phyloP scores from a whole-genome alignment of 2,329 filamentous ascomycete species.

The Purpureocillium lavendulum region DNA sequence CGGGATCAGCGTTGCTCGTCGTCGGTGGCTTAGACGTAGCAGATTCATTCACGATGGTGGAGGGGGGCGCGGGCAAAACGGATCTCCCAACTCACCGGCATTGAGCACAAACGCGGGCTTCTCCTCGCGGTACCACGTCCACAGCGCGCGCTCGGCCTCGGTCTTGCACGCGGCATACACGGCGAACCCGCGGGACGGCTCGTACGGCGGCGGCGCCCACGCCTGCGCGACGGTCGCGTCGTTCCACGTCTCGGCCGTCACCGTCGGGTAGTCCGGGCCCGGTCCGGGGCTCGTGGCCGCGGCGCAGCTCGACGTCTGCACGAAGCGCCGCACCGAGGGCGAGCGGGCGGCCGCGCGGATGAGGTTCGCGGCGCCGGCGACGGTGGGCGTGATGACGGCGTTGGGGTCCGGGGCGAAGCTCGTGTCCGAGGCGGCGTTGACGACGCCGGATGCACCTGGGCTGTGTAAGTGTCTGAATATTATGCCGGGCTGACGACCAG shows the following conservation, averaged over 20 bases:
- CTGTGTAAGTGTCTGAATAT: not conserved
- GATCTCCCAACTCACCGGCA: too few relatives aligned
- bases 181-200: constrained; percentile 1
- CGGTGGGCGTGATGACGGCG: constrained; percentile 21
- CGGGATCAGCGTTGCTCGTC: too few relatives aligned
- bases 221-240: constrained; percentile 19
- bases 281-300: constrained; percentile 8
- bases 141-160: constrained; percentile 22
- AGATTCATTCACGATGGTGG: too few relatives aligned
- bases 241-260: constrained; percentile 24
- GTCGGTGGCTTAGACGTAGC: too few relatives aligned
- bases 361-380: constrained; percentile 15
- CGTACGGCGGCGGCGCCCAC: constrained; percentile 22
- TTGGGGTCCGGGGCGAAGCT: constrained; percentile 23
- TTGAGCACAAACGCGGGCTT: constrained; percentile 17
- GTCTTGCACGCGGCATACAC: constrained; percentile 28
- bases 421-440: constrained; percentile 19
- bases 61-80: too few relatives aligned
- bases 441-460: not conserved
- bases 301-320: constrained; percentile 27
- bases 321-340: constrained; percentile 25
- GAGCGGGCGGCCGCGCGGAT: constrained; percentile 21
- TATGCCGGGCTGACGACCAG: too few relatives aligned
- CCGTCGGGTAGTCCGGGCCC: too few relatives aligned
- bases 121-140: constrained; percentile 25